Evolutionary conservation across 164 flowering plant species (phyloP).

Genomic region (Umbilicus rupestris): DNA sequence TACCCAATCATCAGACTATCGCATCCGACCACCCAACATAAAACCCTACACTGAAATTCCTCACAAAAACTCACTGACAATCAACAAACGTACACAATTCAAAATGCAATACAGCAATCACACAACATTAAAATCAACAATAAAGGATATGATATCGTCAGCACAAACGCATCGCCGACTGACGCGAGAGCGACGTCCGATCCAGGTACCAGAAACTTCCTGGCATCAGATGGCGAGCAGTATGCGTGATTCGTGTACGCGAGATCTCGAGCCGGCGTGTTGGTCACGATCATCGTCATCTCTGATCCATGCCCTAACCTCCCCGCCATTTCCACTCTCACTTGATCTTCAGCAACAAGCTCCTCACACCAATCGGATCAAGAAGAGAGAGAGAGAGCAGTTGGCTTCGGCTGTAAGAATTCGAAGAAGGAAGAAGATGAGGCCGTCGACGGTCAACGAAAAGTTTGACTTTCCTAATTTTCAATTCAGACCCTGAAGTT

Average conservation of each 20-base stretch:
- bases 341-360: background rate
- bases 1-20: background rate
- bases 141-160: constrained; percentile 80
- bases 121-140: background rate
- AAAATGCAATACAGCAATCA: background rate
- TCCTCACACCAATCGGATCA: background rate
- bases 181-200: constrained; percentile 36
- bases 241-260: constrained; percentile 44
- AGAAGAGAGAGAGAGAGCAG: background rate
- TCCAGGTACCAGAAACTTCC: constrained; percentile 40
- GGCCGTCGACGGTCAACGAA: background rate
- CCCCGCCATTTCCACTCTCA: background rate
- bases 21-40: background rate
- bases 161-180: constrained; percentile 52
- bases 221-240: constrained; percentile 56
- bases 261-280: constrained; percentile 69
- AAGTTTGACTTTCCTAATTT: background rate
- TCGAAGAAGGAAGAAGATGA: background rate
- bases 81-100: background rate
- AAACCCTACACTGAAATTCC: background rate
- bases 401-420: background rate
- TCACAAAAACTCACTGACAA: background rate
- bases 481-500: background rate
- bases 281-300: constrained; percentile 30
- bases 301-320: background rate